Conservation (phyloP, 176 grass and related monocot species). For the Triticum monococcum region DNA sequence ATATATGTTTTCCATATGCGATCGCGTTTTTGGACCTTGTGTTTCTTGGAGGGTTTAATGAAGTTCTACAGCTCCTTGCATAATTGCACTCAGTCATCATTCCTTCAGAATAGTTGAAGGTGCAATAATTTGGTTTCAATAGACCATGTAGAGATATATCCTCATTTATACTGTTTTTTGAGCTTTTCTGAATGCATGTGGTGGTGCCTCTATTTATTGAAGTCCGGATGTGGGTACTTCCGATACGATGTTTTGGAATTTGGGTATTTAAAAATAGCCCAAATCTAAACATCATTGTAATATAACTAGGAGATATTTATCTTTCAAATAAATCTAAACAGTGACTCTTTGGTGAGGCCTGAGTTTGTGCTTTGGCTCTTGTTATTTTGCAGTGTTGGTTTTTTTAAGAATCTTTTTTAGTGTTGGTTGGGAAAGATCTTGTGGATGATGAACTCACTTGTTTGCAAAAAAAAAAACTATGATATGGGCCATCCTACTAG, state of each 20-base stretch:
- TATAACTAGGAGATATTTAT: neutral
- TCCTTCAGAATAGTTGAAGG: constrained; percentile 10
- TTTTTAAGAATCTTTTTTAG: no score
- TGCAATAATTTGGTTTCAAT: neutral
- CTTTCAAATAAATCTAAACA: neutral
- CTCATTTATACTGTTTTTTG: no score
- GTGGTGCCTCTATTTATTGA: no score
- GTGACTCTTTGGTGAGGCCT: neutral
- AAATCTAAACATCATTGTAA: neutral
- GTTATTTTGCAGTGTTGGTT: no score
- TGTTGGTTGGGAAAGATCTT: no score
- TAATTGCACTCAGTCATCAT: neutral
- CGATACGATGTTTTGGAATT: neutral
- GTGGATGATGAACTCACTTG: no score
- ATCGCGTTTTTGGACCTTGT: no score
- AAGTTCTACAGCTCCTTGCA: no score
- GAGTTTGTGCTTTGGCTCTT: neutral
- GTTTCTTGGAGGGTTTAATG: no score
- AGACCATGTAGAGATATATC: neutral
- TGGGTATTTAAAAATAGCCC: neutral
- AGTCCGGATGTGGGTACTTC: neutral
- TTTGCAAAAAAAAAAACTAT: neutral
- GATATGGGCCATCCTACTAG: neutral
- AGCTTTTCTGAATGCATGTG: no score
- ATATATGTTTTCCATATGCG: no score